phyloP scores from a whole-genome alignment of 345 rosid genomes.

The Kernera saxatilis region DNA sequence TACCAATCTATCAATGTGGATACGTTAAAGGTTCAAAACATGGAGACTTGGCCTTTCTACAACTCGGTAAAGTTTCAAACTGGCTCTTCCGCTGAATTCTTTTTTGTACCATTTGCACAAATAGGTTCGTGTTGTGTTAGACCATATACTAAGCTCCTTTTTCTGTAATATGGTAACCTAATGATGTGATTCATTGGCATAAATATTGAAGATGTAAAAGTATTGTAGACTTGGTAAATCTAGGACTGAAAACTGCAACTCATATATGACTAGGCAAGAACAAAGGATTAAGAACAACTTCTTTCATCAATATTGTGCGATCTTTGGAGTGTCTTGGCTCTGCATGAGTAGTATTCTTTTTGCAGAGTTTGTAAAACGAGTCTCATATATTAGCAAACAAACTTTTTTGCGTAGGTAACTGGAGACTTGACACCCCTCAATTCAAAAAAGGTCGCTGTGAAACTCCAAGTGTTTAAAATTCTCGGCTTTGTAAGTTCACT shows the following conservation, averaged over 20 bases:
- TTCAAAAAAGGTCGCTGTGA: constrained; percentile 72
- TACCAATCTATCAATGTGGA: constrained; percentile 86
- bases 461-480: constrained; percentile 73
- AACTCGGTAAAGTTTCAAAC: constrained; percentile 49
- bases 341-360: background rate
- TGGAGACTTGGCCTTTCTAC: constrained; percentile 92
- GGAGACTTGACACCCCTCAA: constrained; percentile 79
- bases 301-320: background rate
- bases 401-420: constrained; percentile 50
- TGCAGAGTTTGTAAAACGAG: background rate
- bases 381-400: background rate
- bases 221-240: background rate
- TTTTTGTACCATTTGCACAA: background rate
- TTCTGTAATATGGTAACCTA: background rate
- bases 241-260: background rate
- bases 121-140: background rate
- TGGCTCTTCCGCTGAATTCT: background rate
- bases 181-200: background rate
- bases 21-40: constrained; percentile 72
- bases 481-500: constrained; percentile 58
- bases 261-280: background rate
- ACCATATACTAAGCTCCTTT: background rate
- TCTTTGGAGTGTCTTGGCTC: background rate
- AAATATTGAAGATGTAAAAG: background rate
- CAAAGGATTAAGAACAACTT: background rate